A percentile compares a stretch with the other conserved stretches of the same genome.
phyloP scores from a whole-genome alignment of 805 yeast species.

The Vanderwaltozyma yarrowii region DNA sequence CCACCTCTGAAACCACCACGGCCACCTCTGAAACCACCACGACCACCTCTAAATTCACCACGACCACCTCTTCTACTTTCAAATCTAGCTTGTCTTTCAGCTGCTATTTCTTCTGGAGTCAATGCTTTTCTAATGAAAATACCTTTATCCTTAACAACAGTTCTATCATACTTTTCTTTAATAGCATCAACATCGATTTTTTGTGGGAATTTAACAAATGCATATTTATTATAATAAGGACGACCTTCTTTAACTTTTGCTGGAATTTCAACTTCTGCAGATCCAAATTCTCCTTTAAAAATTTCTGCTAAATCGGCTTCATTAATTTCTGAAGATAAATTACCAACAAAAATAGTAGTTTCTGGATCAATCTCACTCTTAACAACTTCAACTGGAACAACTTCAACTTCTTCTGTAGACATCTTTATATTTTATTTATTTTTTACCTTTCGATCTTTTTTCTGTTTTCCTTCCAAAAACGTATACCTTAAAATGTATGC shows the following conservation, averaged over 20 bases:
- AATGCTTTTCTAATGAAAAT: slow-evolving; percentile 25
- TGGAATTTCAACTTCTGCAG: slow-evolving; percentile 24
- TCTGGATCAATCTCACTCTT: slow-evolving; percentile 21
- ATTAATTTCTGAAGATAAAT: slow-evolving; percentile 23
- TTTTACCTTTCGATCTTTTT: neutral
- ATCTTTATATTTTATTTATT: slow-evolving; percentile 2
- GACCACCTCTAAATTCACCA: slow-evolving; percentile 8
- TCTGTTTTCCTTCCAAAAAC: too few relatives aligned
- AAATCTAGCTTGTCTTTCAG: slow-evolving; percentile 4
- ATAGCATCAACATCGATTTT: slow-evolving; percentile 24
- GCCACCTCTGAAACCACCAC: slow-evolving; percentile 7
- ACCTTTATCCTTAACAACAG: slow-evolving; percentile 24
- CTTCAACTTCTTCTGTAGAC: slow-evolving; percentile 13
- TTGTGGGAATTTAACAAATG: slow-evolving; percentile 25
- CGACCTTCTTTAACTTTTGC: slow-evolving; percentile 16
- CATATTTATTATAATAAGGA: slow-evolving; percentile 16
- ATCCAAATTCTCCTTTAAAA: slow-evolving; percentile 20
- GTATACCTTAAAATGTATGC: too few relatives aligned
- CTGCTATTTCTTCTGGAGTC: slow-evolving; percentile 10
- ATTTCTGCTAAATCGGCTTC: slow-evolving; percentile 20
- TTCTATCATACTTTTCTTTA: slow-evolving; percentile 9
- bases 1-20: slow-evolving; percentile 7
- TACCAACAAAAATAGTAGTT: slow-evolving; percentile 27
- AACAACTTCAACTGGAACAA: neutral
- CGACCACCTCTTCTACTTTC: slow-evolving; percentile 7